These are phyloP conservation scores for Lipomyces japonicus DNA, from an alignment of 805 yeast species.

Conservation along the genomic window DNA sequence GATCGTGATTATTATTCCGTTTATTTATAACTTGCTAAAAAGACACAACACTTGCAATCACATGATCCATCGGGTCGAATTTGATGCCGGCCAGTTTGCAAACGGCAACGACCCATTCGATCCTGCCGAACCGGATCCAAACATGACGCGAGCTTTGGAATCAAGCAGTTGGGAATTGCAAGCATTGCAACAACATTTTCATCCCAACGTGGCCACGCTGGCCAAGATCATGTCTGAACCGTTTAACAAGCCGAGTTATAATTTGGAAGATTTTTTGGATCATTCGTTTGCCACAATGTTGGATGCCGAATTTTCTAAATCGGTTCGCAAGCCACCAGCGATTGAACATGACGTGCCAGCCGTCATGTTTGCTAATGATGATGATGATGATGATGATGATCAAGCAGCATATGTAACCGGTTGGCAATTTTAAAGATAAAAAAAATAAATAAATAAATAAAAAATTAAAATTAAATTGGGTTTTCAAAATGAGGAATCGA, in stretches of 20 bases:
- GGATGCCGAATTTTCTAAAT: slow-evolving; percentile 44
- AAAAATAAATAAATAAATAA: neutral
- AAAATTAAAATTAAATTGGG: neutral
- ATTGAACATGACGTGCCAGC: slow-evolving; percentile 60
- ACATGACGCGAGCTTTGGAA: slow-evolving; percentile 69
- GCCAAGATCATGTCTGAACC: slow-evolving; percentile 89
- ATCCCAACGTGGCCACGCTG: slow-evolving; percentile 90
- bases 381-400: slow-evolving; percentile 23
- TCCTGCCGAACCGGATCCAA: slow-evolving; percentile 64
- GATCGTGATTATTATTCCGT: slow-evolving; percentile 81
- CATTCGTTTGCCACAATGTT: slow-evolving; percentile 77
- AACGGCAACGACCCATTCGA: slow-evolving; percentile 59
- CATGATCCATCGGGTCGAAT: slow-evolving; percentile 56
- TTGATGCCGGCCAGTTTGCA: slow-evolving; percentile 23
- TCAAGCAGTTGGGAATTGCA: slow-evolving; percentile 93
- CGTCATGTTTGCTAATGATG: slow-evolving; percentile 35
- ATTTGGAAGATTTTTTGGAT: slow-evolving; percentile 90
- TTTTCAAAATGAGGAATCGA: neutral
- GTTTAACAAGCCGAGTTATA: slow-evolving; percentile 78
- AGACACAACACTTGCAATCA: slow-evolving; percentile 94
- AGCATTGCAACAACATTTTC: slow-evolving; percentile 76
- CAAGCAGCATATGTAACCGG: slow-evolving; percentile 37
- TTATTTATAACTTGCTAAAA: slow-evolving; percentile 80
- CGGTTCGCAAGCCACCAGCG: slow-evolving; percentile 49
- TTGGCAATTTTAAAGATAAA: slow-evolving; percentile 10